Evolutionary conservation across 345 rosid genomes (phyloP).

Genomic region (Euphorbia peplus): DNA sequence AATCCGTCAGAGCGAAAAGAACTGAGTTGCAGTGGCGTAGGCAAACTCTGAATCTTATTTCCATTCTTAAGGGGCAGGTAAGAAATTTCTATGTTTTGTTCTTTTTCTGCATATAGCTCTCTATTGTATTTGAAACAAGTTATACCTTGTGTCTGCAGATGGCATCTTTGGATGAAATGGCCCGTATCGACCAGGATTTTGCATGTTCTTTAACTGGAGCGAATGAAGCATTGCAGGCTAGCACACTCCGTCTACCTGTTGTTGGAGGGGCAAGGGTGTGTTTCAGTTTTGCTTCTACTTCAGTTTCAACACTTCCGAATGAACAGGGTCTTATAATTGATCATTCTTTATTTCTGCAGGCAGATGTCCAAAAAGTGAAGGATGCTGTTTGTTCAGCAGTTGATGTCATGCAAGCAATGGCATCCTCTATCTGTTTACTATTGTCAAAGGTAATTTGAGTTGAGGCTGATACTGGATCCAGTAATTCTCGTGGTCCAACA

Average conservation of each 20-base stretch:
- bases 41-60: constrained; percentile 61
- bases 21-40: constrained; percentile 54
- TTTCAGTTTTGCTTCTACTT: neutral
- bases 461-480: neutral
- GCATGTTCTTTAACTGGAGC: constrained; percentile 69
- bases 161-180: constrained; percentile 59
- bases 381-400: constrained; percentile 81
- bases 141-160: constrained; percentile 45
- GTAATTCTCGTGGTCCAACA: neutral
- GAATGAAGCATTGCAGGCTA: constrained; percentile 68
- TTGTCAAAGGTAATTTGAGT: constrained; percentile 52
- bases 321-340: constrained; percentile 9
- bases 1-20: constrained; percentile 67
- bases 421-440: constrained; percentile 64
- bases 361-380: constrained; percentile 63
- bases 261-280: constrained; percentile 71
- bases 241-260: constrained; percentile 87
- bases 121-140: neutral
- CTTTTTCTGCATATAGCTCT: no score
- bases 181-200: constrained; percentile 52
- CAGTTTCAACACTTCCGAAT: neutral
- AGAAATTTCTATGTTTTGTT: no score
- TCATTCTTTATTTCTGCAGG: constrained; percentile 42
- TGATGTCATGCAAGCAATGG: constrained; percentile 90
- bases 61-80: constrained; percentile 72